Percentiles rank a stretch among this genome's conserved stretches.
phyloP scores from a whole-genome alignment of 192 early-diverging fungal genomes.

The Backusella tuberculispora region DNA sequence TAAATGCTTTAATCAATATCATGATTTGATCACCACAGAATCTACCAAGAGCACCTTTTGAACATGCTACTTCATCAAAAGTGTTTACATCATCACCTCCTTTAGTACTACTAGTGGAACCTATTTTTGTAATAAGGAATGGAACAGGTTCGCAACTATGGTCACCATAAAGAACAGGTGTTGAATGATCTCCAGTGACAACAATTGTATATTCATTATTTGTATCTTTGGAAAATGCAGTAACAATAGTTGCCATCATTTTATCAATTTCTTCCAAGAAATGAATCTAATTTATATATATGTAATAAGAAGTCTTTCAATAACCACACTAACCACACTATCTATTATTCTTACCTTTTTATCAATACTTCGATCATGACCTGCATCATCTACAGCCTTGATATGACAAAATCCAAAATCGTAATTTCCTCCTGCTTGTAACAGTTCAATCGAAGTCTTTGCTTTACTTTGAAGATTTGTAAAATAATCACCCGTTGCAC shows the following conservation, averaged over 20 bases:
- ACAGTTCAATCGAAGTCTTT: constrained; percentile 11
- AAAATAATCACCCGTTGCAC: constrained; percentile 41
- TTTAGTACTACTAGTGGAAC: too few species aligned
- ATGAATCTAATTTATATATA: background rate
- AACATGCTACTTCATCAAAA: constrained; percentile 30
- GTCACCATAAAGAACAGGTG: constrained; percentile 40
- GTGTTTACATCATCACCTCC: constrained; percentile 7
- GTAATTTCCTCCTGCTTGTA: constrained; percentile 3
- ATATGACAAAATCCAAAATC: constrained; percentile 45
- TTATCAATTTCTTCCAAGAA: constrained; percentile 24
- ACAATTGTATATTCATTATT: constrained; percentile 31
- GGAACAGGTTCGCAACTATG: constrained; percentile 44
- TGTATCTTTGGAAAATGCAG: background rate
- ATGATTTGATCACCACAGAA: constrained; percentile 36
- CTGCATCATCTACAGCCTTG: constrained; percentile 45
- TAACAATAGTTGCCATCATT: constrained; percentile 13
- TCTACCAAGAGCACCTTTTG: constrained; percentile 26
- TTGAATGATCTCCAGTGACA: constrained; percentile 43
- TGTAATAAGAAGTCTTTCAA: background rate
- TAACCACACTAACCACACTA: background rate
- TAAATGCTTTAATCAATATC: constrained; percentile 18
- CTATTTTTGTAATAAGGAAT: constrained; percentile 22
- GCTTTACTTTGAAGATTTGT: constrained; percentile 37
- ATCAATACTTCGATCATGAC: constrained; percentile 33
- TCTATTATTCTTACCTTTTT: constrained; percentile 26